Evolutionary conservation across 345 rosid genomes (phyloP).

Genomic region (Populus tremula): DNA sequence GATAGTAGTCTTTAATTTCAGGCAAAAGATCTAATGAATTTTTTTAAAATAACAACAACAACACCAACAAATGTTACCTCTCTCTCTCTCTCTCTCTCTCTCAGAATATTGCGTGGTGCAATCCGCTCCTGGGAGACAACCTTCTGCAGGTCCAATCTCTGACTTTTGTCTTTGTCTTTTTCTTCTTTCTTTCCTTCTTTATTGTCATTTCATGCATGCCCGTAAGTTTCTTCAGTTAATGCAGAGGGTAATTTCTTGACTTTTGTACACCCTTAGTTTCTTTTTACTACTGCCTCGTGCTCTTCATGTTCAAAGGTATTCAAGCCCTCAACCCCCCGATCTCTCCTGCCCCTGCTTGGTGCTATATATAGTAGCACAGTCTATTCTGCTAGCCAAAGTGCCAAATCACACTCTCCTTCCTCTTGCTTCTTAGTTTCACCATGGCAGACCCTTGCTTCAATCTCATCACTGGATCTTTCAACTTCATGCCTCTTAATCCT

Average conservation of each 20-base stretch:
- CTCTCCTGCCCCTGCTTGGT: background rate
- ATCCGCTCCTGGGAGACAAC: slow-evolving; percentile 26
- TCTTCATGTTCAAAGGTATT: background rate
- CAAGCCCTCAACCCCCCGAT: background rate
- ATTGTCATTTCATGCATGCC: background rate
- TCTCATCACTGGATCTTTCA: slow-evolving; percentile 36
- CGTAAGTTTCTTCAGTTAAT: background rate
- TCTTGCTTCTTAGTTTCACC: background rate
- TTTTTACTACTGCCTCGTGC: background rate
- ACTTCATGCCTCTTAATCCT: slow-evolving; percentile 32
- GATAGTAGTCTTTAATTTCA: background rate
- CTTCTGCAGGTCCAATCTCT: slow-evolving; percentile 19
- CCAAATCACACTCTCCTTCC: background rate
- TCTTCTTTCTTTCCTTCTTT: slow-evolving; percentile 3
- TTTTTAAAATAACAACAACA: too few relatives aligned
- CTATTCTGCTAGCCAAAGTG: background rate
- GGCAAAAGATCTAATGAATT: slow-evolving; percentile 12
- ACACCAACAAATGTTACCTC: slow-evolving; percentile 9
- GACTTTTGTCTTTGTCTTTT: slow-evolving; percentile 19
- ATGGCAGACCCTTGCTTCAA: slow-evolving; percentile 48
- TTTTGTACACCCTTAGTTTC: background rate
- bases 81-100: slow-evolving; percentile 13
- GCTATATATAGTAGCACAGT: background rate
- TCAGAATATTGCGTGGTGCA: slow-evolving; percentile 2
- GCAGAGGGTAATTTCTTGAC: slow-evolving; percentile 10